These are phyloP conservation scores for Penicillium manginii DNA, from an alignment of 495 filamentous ascomycete species.

Conservation along the genomic window DNA sequence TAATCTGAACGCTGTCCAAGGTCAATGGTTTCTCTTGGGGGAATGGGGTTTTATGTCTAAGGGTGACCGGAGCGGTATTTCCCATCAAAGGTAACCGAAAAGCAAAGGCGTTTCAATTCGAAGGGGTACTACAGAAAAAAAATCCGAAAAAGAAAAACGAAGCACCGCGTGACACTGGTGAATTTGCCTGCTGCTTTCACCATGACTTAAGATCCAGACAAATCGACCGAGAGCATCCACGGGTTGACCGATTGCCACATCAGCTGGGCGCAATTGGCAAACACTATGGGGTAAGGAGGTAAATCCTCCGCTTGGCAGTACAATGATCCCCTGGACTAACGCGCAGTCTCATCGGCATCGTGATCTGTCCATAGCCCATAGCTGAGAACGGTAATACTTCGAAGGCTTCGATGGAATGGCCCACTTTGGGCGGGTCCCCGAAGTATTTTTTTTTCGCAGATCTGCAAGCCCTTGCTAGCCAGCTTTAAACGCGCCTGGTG, in stretches of 20 bases:
- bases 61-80: conserved; percentile 18
- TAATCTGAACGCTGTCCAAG: conserved; percentile 1
- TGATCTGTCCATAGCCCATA: conserved; percentile 21
- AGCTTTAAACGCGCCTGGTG: not conserved
- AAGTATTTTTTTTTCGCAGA: conserved; percentile 24
- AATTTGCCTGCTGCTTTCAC: conserved; percentile 32
- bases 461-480: conserved; percentile 16
- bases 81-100: conserved; percentile 29
- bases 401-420: conserved; percentile 35
- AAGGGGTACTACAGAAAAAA: conserved; percentile 10
- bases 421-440: conserved; percentile 31
- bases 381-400: conserved; percentile 32
- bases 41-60: conserved; percentile 19
- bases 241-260: conserved; percentile 24
- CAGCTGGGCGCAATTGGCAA: conserved; percentile 7
- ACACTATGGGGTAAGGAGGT: conserved; percentile 9
- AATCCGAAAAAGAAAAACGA: conserved; percentile 21
- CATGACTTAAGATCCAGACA: conserved; percentile 37
- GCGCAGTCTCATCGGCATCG: conserved; percentile 13
- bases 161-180: conserved; percentile 35
- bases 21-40: not conserved
- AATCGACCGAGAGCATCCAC: conserved; percentile 28
- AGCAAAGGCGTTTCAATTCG: conserved; percentile 12
- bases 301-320: not conserved
- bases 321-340: conserved; percentile 1